Evolutionary conservation across 768 basidiomycete genomes (phyloP).

Genomic region (Russula lepida): DNA sequence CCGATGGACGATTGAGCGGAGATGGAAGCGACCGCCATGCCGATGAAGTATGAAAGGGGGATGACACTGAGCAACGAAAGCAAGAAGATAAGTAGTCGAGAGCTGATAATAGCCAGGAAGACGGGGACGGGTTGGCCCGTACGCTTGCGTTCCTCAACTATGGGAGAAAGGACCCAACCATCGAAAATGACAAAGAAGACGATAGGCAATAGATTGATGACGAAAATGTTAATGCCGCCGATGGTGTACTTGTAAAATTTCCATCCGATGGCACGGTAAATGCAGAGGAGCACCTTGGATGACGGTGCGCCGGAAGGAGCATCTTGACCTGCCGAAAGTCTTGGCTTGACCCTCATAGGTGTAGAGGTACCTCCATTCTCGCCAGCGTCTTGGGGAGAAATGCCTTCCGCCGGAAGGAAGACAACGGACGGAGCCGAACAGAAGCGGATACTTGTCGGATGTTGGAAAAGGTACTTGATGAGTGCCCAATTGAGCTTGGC

Average conservation of each 20-base stretch:
- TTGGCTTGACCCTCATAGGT: conserved; percentile 58
- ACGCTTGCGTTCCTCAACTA: conserved; percentile 53
- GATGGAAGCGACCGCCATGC: conserved; percentile 98
- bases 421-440: conserved; percentile 77
- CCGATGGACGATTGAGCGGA: conserved; percentile 98
- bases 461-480: conserved; percentile 67
- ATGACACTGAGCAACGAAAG: conserved; percentile 86
- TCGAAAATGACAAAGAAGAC: conserved; percentile 97
- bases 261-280: conserved; percentile 81
- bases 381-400: conserved; percentile 26
- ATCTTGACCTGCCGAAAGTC: conserved; percentile 78
- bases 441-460: conserved; percentile 84
- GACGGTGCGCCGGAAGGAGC: conserved; percentile 78
- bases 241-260: conserved; percentile 99
- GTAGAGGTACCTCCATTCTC: conserved; percentile 27
- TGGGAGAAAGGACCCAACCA: conserved; percentile 70
- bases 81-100: conserved; percentile 73
- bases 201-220: conserved; percentile 87
- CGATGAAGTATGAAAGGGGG: conserved; percentile 97
- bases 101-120: conserved; percentile 60
- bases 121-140: conserved; percentile 50
- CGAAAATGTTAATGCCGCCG: conserved; percentile 96
- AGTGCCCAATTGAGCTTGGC: conserved; percentile 96
- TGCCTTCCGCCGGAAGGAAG: conserved; percentile 36
- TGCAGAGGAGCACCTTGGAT: conserved; percentile 89